Base-by-base conservation (phyloP, 2,329 filamentous ascomycete species). In the Aspergillus persii region DNA sequence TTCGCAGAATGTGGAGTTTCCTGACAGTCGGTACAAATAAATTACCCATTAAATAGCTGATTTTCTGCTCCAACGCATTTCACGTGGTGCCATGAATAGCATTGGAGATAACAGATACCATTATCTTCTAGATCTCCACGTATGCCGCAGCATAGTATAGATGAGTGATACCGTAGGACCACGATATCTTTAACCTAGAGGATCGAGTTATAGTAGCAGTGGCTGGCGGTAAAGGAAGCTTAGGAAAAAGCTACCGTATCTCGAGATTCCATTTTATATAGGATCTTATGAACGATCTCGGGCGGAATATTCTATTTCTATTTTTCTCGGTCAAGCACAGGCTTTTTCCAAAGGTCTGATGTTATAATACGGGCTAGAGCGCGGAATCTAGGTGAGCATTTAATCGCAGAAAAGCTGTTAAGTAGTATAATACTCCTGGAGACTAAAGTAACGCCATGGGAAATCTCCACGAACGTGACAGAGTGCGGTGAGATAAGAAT, bases 311-410 rank as follows among this genome's bases (percentile, higher is more conserved):
- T 27, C 15, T 46, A 1, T 4, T 47, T 6, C 57, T 61, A 65
- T 9, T 39, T 59, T 53, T 71, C 69, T 46, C 57, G 64, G 44
- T 60, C 4, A 11, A 46, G 47, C 2, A 26, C 46, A n/a, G 54
- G 46, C 50, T 56, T 58, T 51, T 63, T 67, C 66, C 68, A 69
- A 54, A 66, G 63, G 15, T 58, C 36, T 3, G 68, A 69, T 4
- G 67, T 61, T 27, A 71, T 39, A 52, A 71, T 50, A 11, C 58
- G 60, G 44, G 50, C 44, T 18, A 73, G 60, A 31, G 58, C 54
- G 33, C 63, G 68, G 54, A 71, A 70, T 2, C 67, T 66, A 48
- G 66, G 64, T 8, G 68, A 70, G 55, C 64, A 68, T 57, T 63
- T 57, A 7, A n/a, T 30, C 57, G 66, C 66, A 26, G 69, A 70